Base-by-base conservation (phyloP, 768 basidiomycete genomes). In the Amanita exitialis region DNA sequence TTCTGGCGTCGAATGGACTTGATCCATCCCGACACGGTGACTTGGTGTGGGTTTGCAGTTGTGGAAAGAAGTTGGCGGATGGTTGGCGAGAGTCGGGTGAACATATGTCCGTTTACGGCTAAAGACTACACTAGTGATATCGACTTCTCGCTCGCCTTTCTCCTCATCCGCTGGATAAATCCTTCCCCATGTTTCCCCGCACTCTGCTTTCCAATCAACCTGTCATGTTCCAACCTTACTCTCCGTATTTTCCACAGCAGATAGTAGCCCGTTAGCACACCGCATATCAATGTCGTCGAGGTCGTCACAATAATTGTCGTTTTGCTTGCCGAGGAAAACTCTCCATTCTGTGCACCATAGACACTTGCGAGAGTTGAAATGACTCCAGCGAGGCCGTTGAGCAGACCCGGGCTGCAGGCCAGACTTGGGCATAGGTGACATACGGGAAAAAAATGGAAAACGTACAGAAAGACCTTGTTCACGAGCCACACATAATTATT, bases 1-100 rank as follows among this genome's bases (percentile, higher is more conserved):
- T 95, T 95, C 68, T 95, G 91, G 37, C 80, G 77, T 37, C 92
- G 76, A 36, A 94, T 76, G 2, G 87, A 90, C 58, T 84, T 85
- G 51, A 97, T 73, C 90, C 90, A 95, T 47, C 89, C 93, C 38
- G 82, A 79, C 8, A 94, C 74, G 15, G 71, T 72, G 0, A 73
- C 61, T 1, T 54, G 43, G 48, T 23, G 38, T 20, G 45, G 49
- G 36, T 38, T 47, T 44, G 39, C n/a, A n/a, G n/a, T n/a, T n/a
- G n/a, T n/a, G n/a, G 18, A 53, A 15, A 69, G 58, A 10, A 68
- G 60, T 30, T 67, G 65, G 12, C 59, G 57, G 39, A 68, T 68
- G 39, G 58, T 68, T 34, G 61, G 63, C 23, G 65, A 53, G 32
- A 69, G 59, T 4, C 32, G 32, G 4, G 32, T 32, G 32, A 32